These are phyloP conservation scores for Geranomyces michiganensis DNA, from an alignment of 192 early-diverging fungal genomes.

Conservation along the genomic window DNA sequence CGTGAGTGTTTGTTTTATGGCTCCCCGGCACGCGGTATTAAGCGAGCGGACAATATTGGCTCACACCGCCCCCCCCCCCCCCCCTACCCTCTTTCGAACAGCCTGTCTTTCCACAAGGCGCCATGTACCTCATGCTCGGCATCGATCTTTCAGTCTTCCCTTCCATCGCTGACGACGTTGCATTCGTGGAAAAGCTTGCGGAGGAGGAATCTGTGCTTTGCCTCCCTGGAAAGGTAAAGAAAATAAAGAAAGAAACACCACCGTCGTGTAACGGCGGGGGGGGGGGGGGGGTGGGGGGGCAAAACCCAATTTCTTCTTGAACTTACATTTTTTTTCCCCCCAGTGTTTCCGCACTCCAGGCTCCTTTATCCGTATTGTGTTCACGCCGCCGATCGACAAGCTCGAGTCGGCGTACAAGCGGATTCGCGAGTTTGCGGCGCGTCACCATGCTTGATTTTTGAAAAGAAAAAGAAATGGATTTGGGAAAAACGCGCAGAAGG, in stretches of 20 bases:
- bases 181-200: slow-evolving; percentile 79
- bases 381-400: slow-evolving; percentile 77
- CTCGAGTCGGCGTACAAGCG: slow-evolving; percentile 73
- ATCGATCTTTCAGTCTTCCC: slow-evolving; percentile 70
- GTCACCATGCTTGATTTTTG: slow-evolving; percentile 50
- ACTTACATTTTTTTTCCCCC: neutral
- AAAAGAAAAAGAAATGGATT: too few species aligned
- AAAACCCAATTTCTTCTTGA: neutral
- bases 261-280: too few species aligned
- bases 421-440: slow-evolving; percentile 77
- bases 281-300: neutral
- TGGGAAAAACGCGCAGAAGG: too few species aligned
- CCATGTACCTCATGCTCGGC: slow-evolving; percentile 90
- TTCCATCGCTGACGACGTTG: slow-evolving; percentile 74
- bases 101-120: slow-evolving; percentile 83
- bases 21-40: too few species aligned
- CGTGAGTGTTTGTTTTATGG: neutral
- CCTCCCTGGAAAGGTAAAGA: slow-evolving; percentile 71
- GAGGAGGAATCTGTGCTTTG: slow-evolving; percentile 84
- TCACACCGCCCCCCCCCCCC: neutral
- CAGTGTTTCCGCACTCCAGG: slow-evolving; percentile 81
- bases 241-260: neutral
- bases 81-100: too few species aligned
- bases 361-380: slow-evolving; percentile 73
- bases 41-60: too few species aligned